Evolutionary conservation across 257 asterid species (phyloP), one percentile per base, ranked within the genome.

Genomic region (Catharanthus roseus): DNA sequence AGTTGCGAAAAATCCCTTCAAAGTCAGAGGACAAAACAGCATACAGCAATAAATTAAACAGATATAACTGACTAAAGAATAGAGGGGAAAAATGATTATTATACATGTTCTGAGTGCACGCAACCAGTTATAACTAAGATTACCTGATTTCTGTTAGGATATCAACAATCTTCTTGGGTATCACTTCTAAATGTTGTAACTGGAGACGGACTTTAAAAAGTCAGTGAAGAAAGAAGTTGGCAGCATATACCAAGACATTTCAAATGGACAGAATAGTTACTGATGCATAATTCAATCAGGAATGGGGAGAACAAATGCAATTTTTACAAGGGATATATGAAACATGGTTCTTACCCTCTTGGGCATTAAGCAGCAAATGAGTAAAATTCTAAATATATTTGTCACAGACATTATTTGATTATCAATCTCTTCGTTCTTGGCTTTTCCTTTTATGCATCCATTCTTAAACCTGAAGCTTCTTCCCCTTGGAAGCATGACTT

Each of bases 121-220:
- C 54, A 39, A n/a, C 62, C 0, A 44, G 1, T 18, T 62, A 44
- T 23, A 44, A n/a, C 7, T 12, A 62, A 54, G 6, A 73, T 9
- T 75, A 91, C 99, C 95, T 87, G 83, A 87, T 80, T 61, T 74
- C 89, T 61, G 65, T 79, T 34, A 93, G 67, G 79, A 79, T 74
- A 41, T 83, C 89, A 72, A 93, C 6, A 18, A 85, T 85, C 88
- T 88, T 93, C 91, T 78, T 88, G 68, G 97, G 93, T 76, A 93
- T 86, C 74, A 81, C 71, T 73, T 82, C 86, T 70, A 91, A 84
- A 63, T 85, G 74, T 78, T 91, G 99, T 80, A 89, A 84, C 99
- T 93, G 73, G 50, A 77, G 57, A 77, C 44, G 51, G 4, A 72
- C 69, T 13, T 74, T 66, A 69, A 78, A 78, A 72, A 73, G 38